These are phyloP conservation scores for Syzygium malaccense DNA, from an alignment of 441 rosid species.

Conservation along the genomic window DNA sequence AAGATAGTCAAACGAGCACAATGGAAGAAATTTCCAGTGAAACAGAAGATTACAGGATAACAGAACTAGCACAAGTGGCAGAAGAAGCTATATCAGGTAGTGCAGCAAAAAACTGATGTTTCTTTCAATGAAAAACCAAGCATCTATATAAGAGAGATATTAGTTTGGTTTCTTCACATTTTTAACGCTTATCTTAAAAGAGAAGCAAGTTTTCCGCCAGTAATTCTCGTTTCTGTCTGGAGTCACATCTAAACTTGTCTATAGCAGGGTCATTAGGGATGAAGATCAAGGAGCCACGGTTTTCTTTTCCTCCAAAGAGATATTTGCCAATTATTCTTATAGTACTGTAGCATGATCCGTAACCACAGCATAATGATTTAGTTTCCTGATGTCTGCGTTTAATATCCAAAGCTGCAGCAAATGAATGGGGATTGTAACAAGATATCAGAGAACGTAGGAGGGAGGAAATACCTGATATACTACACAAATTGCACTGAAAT, in stretches of 20 bases:
- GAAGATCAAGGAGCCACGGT: neutral
- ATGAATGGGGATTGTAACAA: neutral
- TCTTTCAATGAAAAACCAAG: neutral
- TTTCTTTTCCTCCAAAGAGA: neutral
- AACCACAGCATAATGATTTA: neutral
- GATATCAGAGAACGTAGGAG: neutral
- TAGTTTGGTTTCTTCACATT: neutral
- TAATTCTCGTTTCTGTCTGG: neutral
- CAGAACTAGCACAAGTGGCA: conserved; percentile 37
- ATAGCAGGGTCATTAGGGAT: neutral
- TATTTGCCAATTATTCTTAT: neutral
- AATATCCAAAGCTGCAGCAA: neutral
- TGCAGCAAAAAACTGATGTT: neutral
- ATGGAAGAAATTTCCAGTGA: no score
- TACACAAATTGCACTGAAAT: no score
- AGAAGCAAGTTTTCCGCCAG: neutral
- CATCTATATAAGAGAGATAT: neutral
- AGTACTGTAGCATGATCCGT: neutral
- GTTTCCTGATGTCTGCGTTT: neutral
- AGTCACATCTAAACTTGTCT: neutral
- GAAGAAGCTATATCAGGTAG: conserved; percentile 93
- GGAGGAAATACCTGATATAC: neutral
- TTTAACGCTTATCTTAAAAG: neutral
- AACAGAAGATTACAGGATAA: no score
- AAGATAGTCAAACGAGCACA: no score